phyloP scores from a whole-genome alignment of 163 green algal genomes.

The Picocystis sp. region DNA sequence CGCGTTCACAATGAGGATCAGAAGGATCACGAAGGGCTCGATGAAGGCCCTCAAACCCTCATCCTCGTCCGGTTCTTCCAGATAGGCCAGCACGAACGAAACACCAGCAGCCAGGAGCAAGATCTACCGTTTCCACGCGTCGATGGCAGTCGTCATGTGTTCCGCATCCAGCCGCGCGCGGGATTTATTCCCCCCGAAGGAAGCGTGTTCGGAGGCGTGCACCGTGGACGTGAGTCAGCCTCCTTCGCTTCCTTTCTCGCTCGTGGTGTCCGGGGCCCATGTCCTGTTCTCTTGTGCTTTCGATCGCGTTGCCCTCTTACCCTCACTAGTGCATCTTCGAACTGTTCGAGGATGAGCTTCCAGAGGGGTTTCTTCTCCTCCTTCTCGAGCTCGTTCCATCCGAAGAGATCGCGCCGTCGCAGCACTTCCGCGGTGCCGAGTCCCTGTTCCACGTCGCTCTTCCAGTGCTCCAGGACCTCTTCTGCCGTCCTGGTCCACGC shows the following conservation, averaged over 20 bases:
- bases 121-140: conserved; percentile 36
- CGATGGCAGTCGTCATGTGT: no score
- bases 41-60: conserved; percentile 80
- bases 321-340: conserved; percentile 85
- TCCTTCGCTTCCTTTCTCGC: no score
- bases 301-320: not conserved
- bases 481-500: conserved; percentile 27
- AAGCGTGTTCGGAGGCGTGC: no score
- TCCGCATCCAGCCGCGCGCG: no score
- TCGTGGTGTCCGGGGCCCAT: not conserved
- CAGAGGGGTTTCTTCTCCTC: conserved; percentile 52
- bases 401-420: conserved; percentile 23
- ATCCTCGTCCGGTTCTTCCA: conserved; percentile 52
- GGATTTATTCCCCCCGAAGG: no score
- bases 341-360: conserved; percentile 85
- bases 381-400: conserved; percentile 43
- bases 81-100: conserved; percentile 71
- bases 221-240: no score
- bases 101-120: conserved; percentile 70
- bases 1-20: conserved; percentile 93
- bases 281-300: not conserved
- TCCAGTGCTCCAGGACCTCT: conserved; percentile 32
- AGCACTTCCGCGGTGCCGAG: conserved; percentile 40
- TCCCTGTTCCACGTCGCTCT: conserved; percentile 29
- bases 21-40: conserved; percentile 89